A percentile compares a stretch with the other conserved stretches of the same genome.
Evolutionary conservation across 1,284 basidiomycete genomes (phyloP).

Genomic region (Puccinia triticina): DNA sequence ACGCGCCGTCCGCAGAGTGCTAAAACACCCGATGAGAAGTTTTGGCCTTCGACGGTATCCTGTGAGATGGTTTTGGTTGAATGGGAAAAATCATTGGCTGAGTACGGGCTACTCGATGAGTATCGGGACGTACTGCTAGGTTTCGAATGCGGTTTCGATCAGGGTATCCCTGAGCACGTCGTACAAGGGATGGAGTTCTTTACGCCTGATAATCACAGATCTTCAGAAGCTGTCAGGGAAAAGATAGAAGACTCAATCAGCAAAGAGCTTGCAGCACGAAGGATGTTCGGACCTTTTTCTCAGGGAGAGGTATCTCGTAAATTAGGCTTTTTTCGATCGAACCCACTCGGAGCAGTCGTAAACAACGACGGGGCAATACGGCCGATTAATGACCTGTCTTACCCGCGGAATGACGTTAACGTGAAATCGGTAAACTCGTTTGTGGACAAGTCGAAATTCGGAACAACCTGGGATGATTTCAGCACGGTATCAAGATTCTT

Average conservation of each 20-base stretch:
- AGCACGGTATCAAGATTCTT: not conserved
- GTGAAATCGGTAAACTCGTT: not conserved
- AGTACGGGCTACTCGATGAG: too few species aligned
- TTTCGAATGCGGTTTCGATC: not conserved
- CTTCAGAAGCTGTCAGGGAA: not conserved
- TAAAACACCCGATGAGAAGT: too few species aligned
- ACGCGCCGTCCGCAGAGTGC: too few species aligned
- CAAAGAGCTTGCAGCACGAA: not conserved
- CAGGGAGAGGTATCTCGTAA: not conserved
- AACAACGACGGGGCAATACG: not conserved
- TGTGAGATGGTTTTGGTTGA: too few species aligned
- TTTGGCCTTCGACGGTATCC: too few species aligned
- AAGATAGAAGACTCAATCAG: not conserved
- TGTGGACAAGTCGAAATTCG: too few species aligned
- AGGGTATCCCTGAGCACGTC: not conserved
- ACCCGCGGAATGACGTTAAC: not conserved
- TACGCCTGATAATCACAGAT: not conserved
- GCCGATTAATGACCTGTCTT: constrained; percentile 22
- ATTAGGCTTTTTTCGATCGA: not conserved
- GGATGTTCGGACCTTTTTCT: too few species aligned
- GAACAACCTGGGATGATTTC: constrained; percentile 3
- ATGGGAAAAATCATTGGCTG: too few species aligned
- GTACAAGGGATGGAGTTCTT: not conserved
- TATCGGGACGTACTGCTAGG: too few species aligned
- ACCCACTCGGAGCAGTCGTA: not conserved